Conservation (phyloP, 306 rosid species). For the Malus sylvestris region DNA sequence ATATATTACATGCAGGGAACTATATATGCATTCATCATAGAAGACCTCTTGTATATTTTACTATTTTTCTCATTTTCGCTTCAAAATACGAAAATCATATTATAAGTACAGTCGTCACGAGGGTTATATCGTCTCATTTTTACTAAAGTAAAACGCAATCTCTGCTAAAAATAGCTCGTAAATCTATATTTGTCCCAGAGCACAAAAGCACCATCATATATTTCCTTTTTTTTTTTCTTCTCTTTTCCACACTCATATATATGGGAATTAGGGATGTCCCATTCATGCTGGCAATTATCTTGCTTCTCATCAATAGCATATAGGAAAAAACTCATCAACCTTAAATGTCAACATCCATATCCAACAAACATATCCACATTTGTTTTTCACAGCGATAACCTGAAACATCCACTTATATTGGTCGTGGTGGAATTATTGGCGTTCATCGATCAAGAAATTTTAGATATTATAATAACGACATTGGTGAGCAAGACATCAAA, state of each 20-base stretch:
- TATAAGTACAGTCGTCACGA: no score
- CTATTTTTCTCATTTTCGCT: not conserved
- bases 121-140: no score
- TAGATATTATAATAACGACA: not conserved
- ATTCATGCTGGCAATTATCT: slow-evolving; percentile 26
- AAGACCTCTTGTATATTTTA: not conserved
- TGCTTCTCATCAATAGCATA: not conserved
- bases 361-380: not conserved
- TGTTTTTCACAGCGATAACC: not conserved
- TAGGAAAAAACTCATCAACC: not conserved
- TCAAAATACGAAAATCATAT: not conserved
- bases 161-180: not conserved
- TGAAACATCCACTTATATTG: not conserved
- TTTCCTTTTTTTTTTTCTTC: slow-evolving; percentile 2
- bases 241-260: not conserved
- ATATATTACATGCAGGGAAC: no score
- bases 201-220: not conserved
- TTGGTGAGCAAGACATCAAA: not conserved
- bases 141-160: no score
- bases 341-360: slow-evolving; percentile 16
- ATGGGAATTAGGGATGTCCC: slow-evolving; percentile 2
- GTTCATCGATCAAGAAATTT: not conserved
- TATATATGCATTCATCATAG: not conserved
- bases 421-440: not conserved
- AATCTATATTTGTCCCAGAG: not conserved